Evolutionary conservation across 768 basidiomycete genomes (phyloP).

Genomic region (Trametes cinnabarina): DNA sequence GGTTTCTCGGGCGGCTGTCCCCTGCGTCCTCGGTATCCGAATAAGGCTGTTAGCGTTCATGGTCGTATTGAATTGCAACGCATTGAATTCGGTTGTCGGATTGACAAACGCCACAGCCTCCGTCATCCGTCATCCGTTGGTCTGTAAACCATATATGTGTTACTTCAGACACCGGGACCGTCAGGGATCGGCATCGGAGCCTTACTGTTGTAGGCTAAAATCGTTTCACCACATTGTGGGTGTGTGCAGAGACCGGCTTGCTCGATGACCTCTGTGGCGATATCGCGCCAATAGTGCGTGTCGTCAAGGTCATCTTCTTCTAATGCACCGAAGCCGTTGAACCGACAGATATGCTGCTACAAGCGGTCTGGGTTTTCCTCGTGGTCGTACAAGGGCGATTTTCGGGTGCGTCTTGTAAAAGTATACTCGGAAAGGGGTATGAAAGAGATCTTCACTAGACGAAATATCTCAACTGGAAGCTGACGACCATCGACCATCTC

Average conservation of each 20-base stretch:
- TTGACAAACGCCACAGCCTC: too few relatives aligned
- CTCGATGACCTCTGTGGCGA: conserved; percentile 2
- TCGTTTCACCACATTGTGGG: background rate
- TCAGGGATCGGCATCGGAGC: too few relatives aligned
- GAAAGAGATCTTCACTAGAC: background rate
- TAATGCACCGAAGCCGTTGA: background rate
- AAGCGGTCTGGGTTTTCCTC: background rate
- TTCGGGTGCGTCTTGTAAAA: background rate
- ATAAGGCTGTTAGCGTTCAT: too few relatives aligned
- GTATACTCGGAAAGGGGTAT: conserved; percentile 9
- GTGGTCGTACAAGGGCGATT: background rate
- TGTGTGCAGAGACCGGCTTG: background rate
- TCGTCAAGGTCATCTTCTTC: background rate
- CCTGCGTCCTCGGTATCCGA: too few relatives aligned
- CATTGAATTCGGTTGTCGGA: too few relatives aligned
- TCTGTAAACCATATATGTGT: too few relatives aligned
- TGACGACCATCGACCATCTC: too few relatives aligned
- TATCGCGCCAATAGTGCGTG: background rate
- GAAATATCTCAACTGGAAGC: conserved; percentile 4
- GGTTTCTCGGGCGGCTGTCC: too few relatives aligned
- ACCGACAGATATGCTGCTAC: conserved; percentile 2
- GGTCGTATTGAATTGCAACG: too few relatives aligned
- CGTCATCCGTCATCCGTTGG: too few relatives aligned
- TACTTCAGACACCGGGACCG: too few relatives aligned
- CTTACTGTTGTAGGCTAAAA: background rate